Percentiles rank a stretch among this genome's conserved stretches.
phyloP scores from a whole-genome alignment of 2,329 filamentous ascomycete species.

The Leptographium procerum region DNA sequence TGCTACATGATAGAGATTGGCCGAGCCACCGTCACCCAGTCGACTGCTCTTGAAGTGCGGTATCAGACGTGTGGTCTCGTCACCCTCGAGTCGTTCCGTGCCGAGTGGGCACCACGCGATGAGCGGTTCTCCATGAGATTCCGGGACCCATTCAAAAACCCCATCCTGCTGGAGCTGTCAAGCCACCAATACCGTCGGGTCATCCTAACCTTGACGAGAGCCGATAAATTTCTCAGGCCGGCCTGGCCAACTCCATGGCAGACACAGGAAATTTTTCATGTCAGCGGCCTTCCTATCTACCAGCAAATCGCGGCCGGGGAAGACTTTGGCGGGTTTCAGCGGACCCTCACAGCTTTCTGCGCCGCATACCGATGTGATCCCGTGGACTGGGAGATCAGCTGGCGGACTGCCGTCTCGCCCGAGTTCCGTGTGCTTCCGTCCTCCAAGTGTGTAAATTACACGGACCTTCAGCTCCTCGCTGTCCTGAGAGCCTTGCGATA shows the following conservation, averaged over 20 bases:
- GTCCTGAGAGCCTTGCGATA: conserved; percentile 45
- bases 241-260: conserved; percentile 47
- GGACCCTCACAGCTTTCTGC: conserved; percentile 43
- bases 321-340: conserved; percentile 39
- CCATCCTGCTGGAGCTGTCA: conserved; percentile 30
- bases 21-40: conserved; percentile 28
- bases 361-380: conserved; percentile 37
- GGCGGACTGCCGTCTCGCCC: conserved; percentile 34
- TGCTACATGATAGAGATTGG: conserved; percentile 41
- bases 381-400: conserved; percentile 41
- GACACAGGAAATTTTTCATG: conserved; percentile 35
- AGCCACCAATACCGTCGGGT: conserved; percentile 43
- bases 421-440: conserved; percentile 41
- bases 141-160: conserved; percentile 26
- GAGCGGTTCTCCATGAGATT: conserved; percentile 46
- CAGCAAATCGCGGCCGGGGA: conserved; percentile 43
- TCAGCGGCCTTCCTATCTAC: conserved; percentile 39
- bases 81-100: conserved; percentile 38
- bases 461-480: conserved; percentile 41
- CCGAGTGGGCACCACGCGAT: conserved; percentile 38
- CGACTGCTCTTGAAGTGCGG: conserved; percentile 34
- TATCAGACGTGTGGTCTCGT: conserved; percentile 41
- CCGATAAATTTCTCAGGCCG: conserved; percentile 44
- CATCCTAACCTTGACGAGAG: conserved; percentile 40
- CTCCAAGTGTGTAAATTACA: conserved; percentile 28